Base-by-base conservation (phyloP, 2,329 filamentous ascomycete species). In the Truncatella angustata region DNA sequence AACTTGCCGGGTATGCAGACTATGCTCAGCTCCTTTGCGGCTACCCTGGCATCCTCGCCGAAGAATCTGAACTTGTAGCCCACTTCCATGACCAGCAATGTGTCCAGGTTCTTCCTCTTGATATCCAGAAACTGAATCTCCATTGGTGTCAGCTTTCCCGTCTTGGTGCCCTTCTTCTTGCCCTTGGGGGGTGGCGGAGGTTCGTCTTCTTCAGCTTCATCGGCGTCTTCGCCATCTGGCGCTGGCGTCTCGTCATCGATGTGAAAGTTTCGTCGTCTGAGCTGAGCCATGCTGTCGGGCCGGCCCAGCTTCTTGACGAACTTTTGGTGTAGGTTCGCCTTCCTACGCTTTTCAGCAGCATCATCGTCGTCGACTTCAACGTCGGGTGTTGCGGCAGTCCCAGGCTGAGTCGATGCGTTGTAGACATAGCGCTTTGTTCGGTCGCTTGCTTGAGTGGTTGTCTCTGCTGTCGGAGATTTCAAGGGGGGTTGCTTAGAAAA, bases 21-120 rank as follows among this genome's bases (percentile, higher is more conserved):
- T 60, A 99, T 97, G 54, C 91, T 89, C 45, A 99, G 77, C 67
- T 93, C 91, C 68, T 93, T 96, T 11, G 92, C 90, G 4, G 93
- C 94, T 50, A 85, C 82, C 49, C 91, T 83, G 7, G 94, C 94
- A 73, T 99, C 94, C 63, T 97, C 93, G 10, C 94, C 94, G 65
- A 96, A 96, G 74, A 99, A 96, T 30, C 89, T 86, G 72, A 96
- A 99, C 68, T 99, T 99, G 74, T 99, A 99, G 47, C 94, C 94
- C 7, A 97, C 94, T 68, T 99, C 93, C 49, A 97, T 86, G 11
- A 97, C 88, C 50, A 99, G 78, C 18, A 99, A 63, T 0, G 93
- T 94, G 66, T 97, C 94, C 74, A 91, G 80, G 66, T 97, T 86
- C 60, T 93, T 90, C 54, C 85, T 81, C 73, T 99, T 99, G 69